Base-by-base conservation (phyloP, 179 eudicot genomes). In the Silene coronaria region DNA sequence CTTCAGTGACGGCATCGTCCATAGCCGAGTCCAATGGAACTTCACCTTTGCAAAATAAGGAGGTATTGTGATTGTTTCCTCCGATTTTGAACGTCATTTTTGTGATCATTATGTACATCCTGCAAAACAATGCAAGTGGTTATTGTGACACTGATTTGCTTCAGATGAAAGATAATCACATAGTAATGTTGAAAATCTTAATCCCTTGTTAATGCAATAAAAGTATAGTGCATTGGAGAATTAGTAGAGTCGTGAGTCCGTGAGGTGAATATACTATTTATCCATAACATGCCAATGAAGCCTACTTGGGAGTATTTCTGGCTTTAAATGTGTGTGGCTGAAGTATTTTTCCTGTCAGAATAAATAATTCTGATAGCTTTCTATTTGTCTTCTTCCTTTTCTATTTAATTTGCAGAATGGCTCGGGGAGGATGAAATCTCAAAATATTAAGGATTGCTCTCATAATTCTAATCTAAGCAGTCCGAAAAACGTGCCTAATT, bases 1-100 rank as follows among this genome's bases (percentile, higher is more conserved):
- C 97, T 21, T 95, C 97, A 45, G 51, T 84, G 77, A 80, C 85
- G 73, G 86, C 82, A 78, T 83, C 90, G 72, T 91, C 87, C 58
- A 76, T 82, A 38, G 55, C 68, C 8, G 94, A 86, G 36, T 83
- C 89, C 30, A 86, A 69, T 84, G 89, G 84, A 24, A 77, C 82
- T 79, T 84, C 84, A 71, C 82, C 87, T 23, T 76, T 82, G 32
- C 79, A 27, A 55, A 84, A 77, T 55, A 82, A 81, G 79, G 89
- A 82, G 92, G 98, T 93, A 86, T 63, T 23, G 21, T 46, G 26
- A 67, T 57, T 1, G 26, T 19, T 27, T 58, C n/a, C 46, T 77
- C 42, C 27, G 13, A 76, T 64, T 55, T 55, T 78, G n/a, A 11
- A 5, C n/a, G 17, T 36, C 36, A 55, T 30, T 12, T 46, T 42